Evolutionary conservation across 2,329 filamentous ascomycete genomes (phyloP), one percentile per base, ranked within the genome.

Genomic region (Penicillium sp.): DNA sequence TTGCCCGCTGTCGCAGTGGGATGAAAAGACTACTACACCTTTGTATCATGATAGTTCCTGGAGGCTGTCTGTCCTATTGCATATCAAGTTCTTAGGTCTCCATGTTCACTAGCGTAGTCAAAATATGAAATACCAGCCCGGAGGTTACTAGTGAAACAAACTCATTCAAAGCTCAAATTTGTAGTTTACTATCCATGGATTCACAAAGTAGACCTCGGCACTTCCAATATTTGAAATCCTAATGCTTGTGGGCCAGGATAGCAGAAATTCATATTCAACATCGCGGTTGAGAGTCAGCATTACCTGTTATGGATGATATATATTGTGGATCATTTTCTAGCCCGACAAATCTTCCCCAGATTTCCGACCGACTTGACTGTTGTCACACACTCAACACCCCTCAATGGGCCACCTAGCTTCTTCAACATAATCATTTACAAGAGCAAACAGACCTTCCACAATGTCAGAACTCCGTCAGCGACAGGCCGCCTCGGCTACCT

Each of bases 381-480:
- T 39, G 16, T 39, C 35, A 39, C 35, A 37, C 35, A 39, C 35
- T 10, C 35, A 39, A n/a, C n/a, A 39, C n/a, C 35, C 5, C 11
- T 29, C 27, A 48, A 35, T 11, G 4, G 4, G 26, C 13, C 50
- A 33, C 53, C 33, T 24, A 11, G n/a, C 46, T 49, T 24, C 37
- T 31, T 31, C 48, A 13, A 33, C 24, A 21, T 26, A n/a, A 41
- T 0, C 4, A 41, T 14, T 41, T 3, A 11, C 9, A 22, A 41
- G 19, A 14, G 14, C 19, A 3, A 14, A 41, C 2, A 39, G 7
- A 3, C 10, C 35, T 8, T 43, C 7, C 22, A 22, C 9, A 27
- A 69, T 73, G 70, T 67, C 71, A 21, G 65, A 72, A 61, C 60
- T 72, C 9, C 69, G 70, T 39, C 67, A 72, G 59, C 63, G 71